Percentiles rank a stretch among this genome's conserved stretches.
Conservation (phyloP, 2,329 filamentous ascomycete species). For the Leptographium wingfieldii region DNA sequence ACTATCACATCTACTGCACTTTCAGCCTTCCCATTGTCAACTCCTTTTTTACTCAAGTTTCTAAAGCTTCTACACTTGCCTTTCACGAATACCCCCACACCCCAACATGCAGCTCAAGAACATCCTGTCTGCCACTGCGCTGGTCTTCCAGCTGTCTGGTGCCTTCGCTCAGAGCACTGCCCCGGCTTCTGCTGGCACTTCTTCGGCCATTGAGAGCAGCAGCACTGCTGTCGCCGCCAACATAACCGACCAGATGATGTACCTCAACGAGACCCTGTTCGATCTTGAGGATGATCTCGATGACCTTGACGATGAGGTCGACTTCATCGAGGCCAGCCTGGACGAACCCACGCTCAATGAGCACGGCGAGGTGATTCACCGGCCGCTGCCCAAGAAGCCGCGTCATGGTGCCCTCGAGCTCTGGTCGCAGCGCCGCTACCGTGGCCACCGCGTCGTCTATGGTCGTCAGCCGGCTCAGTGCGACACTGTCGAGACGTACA, state of each 20-base stretch:
- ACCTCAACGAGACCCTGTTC: too few relatives aligned
- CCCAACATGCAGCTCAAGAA: neutral
- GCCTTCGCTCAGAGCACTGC: neutral
- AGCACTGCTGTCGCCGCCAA: too few relatives aligned
- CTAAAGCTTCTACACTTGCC: too few relatives aligned
- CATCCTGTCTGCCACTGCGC: neutral
- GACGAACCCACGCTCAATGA: neutral
- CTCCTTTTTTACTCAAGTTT: too few relatives aligned
- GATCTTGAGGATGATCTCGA: too few relatives aligned
- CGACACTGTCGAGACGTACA: conserved; percentile 2
- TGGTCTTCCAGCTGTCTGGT: neutral
- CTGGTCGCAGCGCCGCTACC: conserved; percentile 1
- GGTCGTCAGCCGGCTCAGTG: neutral
- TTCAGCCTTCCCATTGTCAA: too few relatives aligned
- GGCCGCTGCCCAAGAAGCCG: neutral
- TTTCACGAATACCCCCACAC: neutral
- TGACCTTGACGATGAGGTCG: too few relatives aligned
- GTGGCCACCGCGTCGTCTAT: neutral
- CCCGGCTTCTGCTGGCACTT: neutral
- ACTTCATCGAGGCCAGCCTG: neutral
- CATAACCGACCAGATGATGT: too few relatives aligned
- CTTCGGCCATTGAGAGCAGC: neutral
- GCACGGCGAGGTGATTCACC: neutral
- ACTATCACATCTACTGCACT: too few relatives aligned
- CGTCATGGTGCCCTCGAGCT: neutral